phyloP scores from a whole-genome alignment of 208 protist genomes.

The Trypanosoma melophagium region DNA sequence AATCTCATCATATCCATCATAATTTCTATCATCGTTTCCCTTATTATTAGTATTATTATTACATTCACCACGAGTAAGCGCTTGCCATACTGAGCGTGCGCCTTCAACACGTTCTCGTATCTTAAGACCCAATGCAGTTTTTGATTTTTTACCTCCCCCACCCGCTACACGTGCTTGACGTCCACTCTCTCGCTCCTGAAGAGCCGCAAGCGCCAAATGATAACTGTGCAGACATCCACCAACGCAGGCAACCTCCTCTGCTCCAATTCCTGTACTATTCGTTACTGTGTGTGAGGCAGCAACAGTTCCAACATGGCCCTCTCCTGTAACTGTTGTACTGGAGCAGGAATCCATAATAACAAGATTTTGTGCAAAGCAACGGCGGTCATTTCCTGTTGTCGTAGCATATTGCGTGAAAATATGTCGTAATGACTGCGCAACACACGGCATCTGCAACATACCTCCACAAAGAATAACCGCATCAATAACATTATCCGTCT shows the following conservation, averaged over 20 bases:
- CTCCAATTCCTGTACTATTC: constrained; percentile 35
- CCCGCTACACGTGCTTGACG: neutral
- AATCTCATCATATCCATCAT: constrained; percentile 1
- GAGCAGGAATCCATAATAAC: constrained; percentile 26
- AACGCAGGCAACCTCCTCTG: constrained; percentile 58
- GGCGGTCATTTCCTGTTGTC: neutral
- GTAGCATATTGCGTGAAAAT: constrained; percentile 26
- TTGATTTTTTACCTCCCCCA: constrained; percentile 9
- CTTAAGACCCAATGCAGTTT: neutral
- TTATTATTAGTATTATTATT: constrained; percentile 8
- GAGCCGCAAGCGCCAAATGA: constrained; percentile 37
- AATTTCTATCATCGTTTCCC: neutral
- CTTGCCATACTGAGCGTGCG: constrained; percentile 28
- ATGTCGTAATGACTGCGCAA: constrained; percentile 45
- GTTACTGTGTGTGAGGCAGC: constrained; percentile 3
- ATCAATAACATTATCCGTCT: constrained; percentile 32
- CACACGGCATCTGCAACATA: constrained; percentile 68
- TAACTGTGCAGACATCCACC: constrained; percentile 78
- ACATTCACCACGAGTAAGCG: constrained; percentile 17
- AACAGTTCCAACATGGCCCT: too few species aligned
- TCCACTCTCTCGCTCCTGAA: constrained; percentile 22
- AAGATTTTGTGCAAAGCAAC: constrained; percentile 25
- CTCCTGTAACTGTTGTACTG: constrained; percentile 15
- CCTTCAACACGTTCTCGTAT: constrained; percentile 22
- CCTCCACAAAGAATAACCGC: constrained; percentile 71